A percentile compares a stretch with the other conserved stretches of the same genome.
phyloP scores from a whole-genome alignment of 495 filamentous ascomycete species.

The Thermochaetoides thermophila region DNA sequence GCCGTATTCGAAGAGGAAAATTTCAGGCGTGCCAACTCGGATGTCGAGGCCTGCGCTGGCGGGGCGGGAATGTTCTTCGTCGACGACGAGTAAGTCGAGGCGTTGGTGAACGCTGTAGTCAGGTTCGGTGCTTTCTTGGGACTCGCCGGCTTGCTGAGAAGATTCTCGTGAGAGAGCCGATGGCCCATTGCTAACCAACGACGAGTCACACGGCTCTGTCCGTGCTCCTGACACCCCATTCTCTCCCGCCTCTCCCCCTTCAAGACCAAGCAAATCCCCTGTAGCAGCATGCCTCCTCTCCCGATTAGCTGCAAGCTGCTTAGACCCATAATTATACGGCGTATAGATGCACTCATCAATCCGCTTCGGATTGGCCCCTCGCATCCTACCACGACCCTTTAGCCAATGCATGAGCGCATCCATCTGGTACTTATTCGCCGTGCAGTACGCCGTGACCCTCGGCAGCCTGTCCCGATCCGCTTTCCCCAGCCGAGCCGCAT shows the following conservation, averaged over 20 bases:
- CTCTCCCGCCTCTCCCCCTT: not conserved
- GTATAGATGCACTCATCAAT: conserved; percentile 97
- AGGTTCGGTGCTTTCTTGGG: conserved; percentile 9
- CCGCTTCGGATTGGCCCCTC: conserved; percentile 71
- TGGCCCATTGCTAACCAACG: no score
- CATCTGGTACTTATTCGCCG: conserved; percentile 76
- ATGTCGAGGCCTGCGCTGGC: no score
- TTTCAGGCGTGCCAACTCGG: conserved; percentile 72
- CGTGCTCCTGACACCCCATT: not conserved
- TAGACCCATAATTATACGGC: conserved; percentile 58
- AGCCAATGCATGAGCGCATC: conserved; percentile 78
- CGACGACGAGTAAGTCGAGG: conserved; percentile 14
- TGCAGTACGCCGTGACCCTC: conserved; percentile 90
- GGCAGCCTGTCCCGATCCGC: conserved; percentile 79
- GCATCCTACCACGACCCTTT: conserved; percentile 59
- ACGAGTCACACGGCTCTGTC: no score
- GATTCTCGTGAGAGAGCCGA: no score
- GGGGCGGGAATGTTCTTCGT: no score
- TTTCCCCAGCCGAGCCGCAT: conserved; percentile 86
- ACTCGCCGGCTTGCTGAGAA: not conserved
- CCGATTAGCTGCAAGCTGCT: conserved; percentile 17
- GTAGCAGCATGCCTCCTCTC: conserved; percentile 41
- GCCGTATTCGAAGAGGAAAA: conserved; percentile 94
- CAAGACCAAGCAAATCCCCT: conserved; percentile 10
- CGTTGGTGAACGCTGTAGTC: conserved; percentile 1